Base-by-base conservation (phyloP, 208 protist species). In the Wallacemonas sp. region DNA sequence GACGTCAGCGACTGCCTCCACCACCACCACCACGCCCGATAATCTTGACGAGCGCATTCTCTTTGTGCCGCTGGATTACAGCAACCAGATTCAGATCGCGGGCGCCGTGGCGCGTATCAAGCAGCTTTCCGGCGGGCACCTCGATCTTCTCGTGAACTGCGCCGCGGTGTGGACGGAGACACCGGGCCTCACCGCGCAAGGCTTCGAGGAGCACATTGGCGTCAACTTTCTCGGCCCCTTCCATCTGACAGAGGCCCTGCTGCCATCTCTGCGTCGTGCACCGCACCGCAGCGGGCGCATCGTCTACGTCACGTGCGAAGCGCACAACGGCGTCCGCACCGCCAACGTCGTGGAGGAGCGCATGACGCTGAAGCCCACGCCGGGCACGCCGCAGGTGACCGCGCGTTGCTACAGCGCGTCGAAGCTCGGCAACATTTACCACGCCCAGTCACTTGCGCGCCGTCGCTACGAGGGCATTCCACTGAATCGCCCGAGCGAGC, bases 381-480 rank as follows among this genome's bases (percentile, higher is more conserved):
- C 68, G 16, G 70, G 78, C 34, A 78, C 67, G 38, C 48, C n/a
- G 34, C 81, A 86, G 49, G 23, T 90, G 23, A 90, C 83, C 11
- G 74, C 83, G 21, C 78, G 83, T 1, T 88, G 83, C 70, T 93
- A 93, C 79, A 88, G 83, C 43, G 83, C 83, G 1, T 90, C 87
- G 14, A 93, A 93, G 66, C 71, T 93, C 30, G 87, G 87, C n/a
- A 93, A 93, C 57, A 76, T 93, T 26, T 93, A 85, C 65, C 87
- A 93, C 71, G 87, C 83, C 2, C 80, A 93, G 65, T 87, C 72
- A 33, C 68, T 93, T 33, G 87, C 83, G 32, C 66, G 21, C 24
- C 80, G 87, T 23, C 81, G 81, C 43, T 93, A 93, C 62, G 87
- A 93, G 61, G 78, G 83, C 52, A 83, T 93, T 21, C 83, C 87